A percentile compares a stretch with the other conserved stretches of the same genome.
These are phyloP conservation scores for Poa annua DNA, from an alignment of 176 grass and related monocot genomes.

Conservation along the genomic window DNA sequence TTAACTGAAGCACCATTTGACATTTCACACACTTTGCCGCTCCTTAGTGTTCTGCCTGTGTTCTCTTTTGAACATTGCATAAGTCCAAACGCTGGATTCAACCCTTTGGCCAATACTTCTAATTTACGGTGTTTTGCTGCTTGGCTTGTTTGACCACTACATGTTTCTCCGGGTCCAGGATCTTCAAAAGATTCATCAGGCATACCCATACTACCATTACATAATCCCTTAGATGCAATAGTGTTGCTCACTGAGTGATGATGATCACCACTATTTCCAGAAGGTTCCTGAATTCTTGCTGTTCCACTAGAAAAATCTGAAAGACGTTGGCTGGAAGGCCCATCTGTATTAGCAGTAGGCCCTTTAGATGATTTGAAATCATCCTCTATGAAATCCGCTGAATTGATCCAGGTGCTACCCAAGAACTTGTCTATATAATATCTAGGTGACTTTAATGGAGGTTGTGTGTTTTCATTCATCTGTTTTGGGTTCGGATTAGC, in stretches of 20 bases:
- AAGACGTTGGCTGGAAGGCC: neutral
- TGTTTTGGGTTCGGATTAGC: slow-evolving; percentile 26
- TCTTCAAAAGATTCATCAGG: slow-evolving; percentile 14
- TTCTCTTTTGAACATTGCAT: neutral
- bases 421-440: slow-evolving; percentile 15
- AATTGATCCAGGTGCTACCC: neutral
- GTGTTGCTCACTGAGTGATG: neutral
- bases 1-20: slow-evolving; percentile 12
- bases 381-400: neutral
- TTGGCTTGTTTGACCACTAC: slow-evolving; percentile 13
- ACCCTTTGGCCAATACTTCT: slow-evolving; percentile 2
- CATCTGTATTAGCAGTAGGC: neutral
- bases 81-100: neutral
- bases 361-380: neutral
- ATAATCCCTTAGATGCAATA: slow-evolving; percentile 22
- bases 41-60: slow-evolving; percentile 39
- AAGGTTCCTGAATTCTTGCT: neutral
- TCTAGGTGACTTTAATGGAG: slow-evolving; percentile 14
- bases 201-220: neutral
- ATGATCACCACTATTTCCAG: slow-evolving; percentile 11
- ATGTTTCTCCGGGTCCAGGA: slow-evolving; percentile 38
- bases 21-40: slow-evolving; percentile 29
- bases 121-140: slow-evolving; percentile 18
- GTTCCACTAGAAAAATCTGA: neutral
- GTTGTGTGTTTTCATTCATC: neutral